Evolutionary conservation across 2,329 filamentous ascomycete species (phyloP).

Genomic region (Aspergillus fructus): DNA sequence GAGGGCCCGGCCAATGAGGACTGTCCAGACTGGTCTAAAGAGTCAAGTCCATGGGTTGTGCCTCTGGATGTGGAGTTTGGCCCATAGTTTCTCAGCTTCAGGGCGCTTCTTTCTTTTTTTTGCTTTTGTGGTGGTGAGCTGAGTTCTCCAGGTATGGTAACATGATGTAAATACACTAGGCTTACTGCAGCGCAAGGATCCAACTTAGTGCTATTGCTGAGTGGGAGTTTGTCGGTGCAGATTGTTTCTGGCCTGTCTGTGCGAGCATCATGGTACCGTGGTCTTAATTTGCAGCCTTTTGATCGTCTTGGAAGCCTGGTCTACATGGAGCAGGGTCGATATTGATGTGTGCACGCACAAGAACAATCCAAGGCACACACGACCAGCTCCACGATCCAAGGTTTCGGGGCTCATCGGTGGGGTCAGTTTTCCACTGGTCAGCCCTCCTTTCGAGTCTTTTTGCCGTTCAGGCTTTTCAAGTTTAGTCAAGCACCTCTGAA

Average conservation of each 20-base stretch:
- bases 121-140: conserved; percentile 6
- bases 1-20: background rate
- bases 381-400: conserved; percentile 15
- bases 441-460: background rate
- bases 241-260: background rate
- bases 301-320: background rate
- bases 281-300: background rate
- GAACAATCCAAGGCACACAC: conserved; percentile 2
- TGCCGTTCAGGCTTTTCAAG: background rate
- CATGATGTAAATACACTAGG: conserved; percentile 8
- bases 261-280: background rate
- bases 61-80: conserved; percentile 4
- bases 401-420: conserved; percentile 15
- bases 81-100: conserved; percentile 2
- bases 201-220: background rate
- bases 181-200: background rate
- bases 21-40: background rate
- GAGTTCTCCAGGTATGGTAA: conserved; percentile 10
- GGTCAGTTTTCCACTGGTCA: conserved; percentile 11
- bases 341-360: conserved; percentile 1
- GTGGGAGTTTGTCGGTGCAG: too few species aligned
- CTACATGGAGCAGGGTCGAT: background rate
- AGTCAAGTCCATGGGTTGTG: conserved; percentile 5
- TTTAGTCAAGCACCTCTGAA: background rate
- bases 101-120: background rate